Evolutionary conservation across 108 stramenopile genomes (phyloP).

Genomic region (Seminavis robusta): DNA sequence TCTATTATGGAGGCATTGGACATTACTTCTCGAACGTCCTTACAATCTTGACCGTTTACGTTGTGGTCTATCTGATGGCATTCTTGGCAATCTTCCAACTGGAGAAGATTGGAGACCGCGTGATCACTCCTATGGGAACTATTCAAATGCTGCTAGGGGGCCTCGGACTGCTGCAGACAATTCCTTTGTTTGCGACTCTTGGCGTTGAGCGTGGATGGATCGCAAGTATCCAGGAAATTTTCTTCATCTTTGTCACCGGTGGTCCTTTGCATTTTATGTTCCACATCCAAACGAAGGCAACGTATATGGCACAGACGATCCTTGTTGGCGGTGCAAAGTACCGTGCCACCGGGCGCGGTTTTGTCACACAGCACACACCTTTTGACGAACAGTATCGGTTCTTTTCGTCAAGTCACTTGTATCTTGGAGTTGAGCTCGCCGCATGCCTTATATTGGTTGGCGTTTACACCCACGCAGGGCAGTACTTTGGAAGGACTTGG

Average conservation of each 20-base stretch:
- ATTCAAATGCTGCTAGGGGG: conserved; percentile 94
- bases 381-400: conserved; percentile 96
- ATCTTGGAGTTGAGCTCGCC: conserved; percentile 94
- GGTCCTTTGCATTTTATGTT: conserved; percentile 99
- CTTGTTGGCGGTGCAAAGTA: conserved; percentile 98
- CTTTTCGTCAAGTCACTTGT: conserved; percentile 96
- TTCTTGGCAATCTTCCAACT: conserved; percentile 86
- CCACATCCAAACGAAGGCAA: conserved; percentile 98
- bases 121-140: conserved; percentile 92
- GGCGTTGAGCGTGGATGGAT: conserved; percentile 94
- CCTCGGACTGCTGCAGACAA: conserved; percentile 93
- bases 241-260: conserved; percentile 92
- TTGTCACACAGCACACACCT: conserved; percentile 94
- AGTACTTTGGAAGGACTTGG: conserved; percentile 97
- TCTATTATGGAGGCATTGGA: conserved; percentile 98
- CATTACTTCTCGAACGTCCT: conserved; percentile 95
- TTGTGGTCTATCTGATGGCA: conserved; percentile 92
- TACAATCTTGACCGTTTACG: conserved; percentile 90
- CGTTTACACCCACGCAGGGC: conserved; percentile 78
- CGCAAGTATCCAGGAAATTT: conserved; percentile 80
- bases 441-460: conserved; percentile 90
- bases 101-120: conserved; percentile 92
- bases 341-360: conserved; percentile 97
- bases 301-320: conserved; percentile 97
- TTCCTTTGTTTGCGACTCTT: conserved; percentile 94